These are phyloP conservation scores for Psilocybe tampanensis DNA, from an alignment of 768 basidiomycete species.

Conservation along the genomic window DNA sequence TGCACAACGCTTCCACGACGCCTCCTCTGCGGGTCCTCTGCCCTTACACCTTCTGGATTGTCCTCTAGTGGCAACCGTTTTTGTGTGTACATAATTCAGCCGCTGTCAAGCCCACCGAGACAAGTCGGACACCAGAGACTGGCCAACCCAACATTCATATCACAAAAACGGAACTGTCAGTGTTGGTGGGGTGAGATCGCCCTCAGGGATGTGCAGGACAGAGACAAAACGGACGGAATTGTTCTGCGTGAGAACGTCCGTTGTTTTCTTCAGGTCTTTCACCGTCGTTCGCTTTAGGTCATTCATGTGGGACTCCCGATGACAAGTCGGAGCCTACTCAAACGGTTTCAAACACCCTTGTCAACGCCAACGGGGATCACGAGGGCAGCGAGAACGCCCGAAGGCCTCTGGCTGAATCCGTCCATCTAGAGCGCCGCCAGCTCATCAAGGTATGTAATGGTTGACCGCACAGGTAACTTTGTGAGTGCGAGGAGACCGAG, in stretches of 20 bases:
- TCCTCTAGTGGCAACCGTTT: too few relatives aligned
- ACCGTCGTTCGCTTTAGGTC: too few relatives aligned
- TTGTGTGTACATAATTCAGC: too few relatives aligned
- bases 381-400: too few relatives aligned
- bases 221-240: background rate
- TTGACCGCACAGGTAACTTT: background rate
- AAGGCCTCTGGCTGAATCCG: too few relatives aligned
- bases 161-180: background rate
- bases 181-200: background rate
- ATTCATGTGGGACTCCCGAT: background rate
- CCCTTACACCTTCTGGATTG: too few relatives aligned
- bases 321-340: background rate
- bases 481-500: background rate
- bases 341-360: too few relatives aligned
- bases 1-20: background rate
- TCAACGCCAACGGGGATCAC: too few relatives aligned
- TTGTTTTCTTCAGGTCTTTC: background rate
- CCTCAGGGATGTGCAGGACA: background rate
- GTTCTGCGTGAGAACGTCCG: conserved; percentile 1
- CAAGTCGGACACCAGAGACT: background rate
- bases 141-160: background rate
- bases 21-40: too few relatives aligned
- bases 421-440: background rate
- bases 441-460: background rate
- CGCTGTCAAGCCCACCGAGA: background rate